Evolutionary conservation across 805 yeast species (phyloP), one percentile per base, ranked within the genome.

Genomic region (Saccharomyces jurei): DNA sequence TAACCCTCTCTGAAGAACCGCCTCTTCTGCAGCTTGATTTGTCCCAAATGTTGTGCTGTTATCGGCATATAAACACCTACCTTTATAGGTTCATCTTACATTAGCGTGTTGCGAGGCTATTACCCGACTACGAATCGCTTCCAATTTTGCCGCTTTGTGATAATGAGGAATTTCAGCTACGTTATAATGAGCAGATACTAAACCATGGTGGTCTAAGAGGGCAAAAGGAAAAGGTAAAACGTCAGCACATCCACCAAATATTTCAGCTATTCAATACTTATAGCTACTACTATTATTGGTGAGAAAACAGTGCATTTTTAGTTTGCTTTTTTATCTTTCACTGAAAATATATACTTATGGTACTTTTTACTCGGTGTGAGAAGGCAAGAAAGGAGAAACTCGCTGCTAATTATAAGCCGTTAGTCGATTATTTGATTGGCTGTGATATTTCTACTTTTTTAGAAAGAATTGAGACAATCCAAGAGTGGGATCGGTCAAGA

Each of bases 401-500:
- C 52, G 67, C 71, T 3, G 55, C 61, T 46, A 56, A 57, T n/a
- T 70, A 63, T 54, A 66, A 71, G 56, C 72, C 73, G 3, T 59
- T 75, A 51, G 62, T 71, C n/a, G 70, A 66, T 10, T 72, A 72
- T 8, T 66, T 83, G 17, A 62, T 67, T 0, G 66, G 68, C 6
- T 72, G 79, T 53, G 58, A 72, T 3, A 66, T 70, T 6, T 62
- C 64, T 11, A 74, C 74, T 11, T 74, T 84, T 49, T 72, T 83
- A 1, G 55, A 57, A 3, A 63, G 70, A 46, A 63, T 82, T 51
- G 63, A 64, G 13, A 57, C 57, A 2, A 73, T 79, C 56, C 61
- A 74, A 56, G 65, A 61, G 17, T 84, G 89, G 89, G 78, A 78
- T 30, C 71, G 83, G 26, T 84, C 89, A 8, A 75, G 82, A 56